These are phyloP conservation scores for Linaria vulgaris DNA, from an alignment of 257 asterid species.

Conservation along the genomic window DNA sequence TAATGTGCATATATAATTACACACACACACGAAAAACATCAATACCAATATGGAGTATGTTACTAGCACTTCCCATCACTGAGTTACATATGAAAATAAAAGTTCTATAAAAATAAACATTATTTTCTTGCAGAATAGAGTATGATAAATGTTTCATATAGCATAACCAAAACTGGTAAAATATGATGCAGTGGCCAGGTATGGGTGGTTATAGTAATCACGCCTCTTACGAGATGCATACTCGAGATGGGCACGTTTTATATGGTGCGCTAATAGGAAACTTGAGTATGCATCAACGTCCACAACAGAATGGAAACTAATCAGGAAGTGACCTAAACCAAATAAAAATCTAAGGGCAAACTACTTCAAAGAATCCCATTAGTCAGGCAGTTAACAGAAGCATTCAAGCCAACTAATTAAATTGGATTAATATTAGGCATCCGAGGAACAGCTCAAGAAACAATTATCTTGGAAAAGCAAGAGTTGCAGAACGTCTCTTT, in stretches of 20 bases:
- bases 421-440: neutral
- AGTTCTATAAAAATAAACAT: too few relatives aligned
- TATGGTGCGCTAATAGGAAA: too few relatives aligned
- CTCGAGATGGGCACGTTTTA: too few relatives aligned
- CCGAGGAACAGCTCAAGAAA: neutral
- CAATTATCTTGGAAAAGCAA: neutral
- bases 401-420: slow-evolving; percentile 2
- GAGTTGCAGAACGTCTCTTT: slow-evolving; percentile 1
- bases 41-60: too few relatives aligned
- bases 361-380: neutral
- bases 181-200: neutral
- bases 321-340: neutral
- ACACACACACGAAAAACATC: too few relatives aligned
- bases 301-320: neutral
- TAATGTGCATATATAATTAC: too few relatives aligned
- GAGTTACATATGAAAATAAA: too few relatives aligned
- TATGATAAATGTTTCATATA: neutral
- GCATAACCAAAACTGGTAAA: neutral
- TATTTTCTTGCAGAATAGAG: too few relatives aligned
- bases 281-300: too few relatives aligned
- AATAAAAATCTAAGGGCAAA: neutral
- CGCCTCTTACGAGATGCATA: neutral
- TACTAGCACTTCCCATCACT: too few relatives aligned
- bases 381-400: neutral
- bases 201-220: neutral